A percentile compares a stretch with the other conserved stretches of the same genome.
Evolutionary conservation across 208 protist genomes (phyloP).

Genomic region (Wallacemonas sp.): DNA sequence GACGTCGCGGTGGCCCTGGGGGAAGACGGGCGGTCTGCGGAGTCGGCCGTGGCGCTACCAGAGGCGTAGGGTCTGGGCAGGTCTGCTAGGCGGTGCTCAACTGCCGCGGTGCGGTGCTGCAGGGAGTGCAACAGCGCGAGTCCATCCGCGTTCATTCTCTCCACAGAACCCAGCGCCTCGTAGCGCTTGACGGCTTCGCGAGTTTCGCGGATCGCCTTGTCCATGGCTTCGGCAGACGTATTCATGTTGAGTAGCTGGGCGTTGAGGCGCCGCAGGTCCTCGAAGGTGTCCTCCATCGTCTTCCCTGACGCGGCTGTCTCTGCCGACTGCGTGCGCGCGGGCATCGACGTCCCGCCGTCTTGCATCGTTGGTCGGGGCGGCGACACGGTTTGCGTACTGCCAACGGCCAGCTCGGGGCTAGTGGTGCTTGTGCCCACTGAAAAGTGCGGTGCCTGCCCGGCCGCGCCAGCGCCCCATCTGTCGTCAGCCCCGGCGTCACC

Average conservation of each 20-base stretch:
- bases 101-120: slow-evolving; percentile 47
- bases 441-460: neutral
- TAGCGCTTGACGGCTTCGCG: slow-evolving; percentile 61
- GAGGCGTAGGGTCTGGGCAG: slow-evolving; percentile 12
- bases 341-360: slow-evolving; percentile 12
- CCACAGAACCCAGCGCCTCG: slow-evolving; percentile 29
- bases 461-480: neutral
- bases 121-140: slow-evolving; percentile 47
- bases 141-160: slow-evolving; percentile 45
- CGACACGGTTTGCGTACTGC: slow-evolving; percentile 15
- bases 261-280: slow-evolving; percentile 62
- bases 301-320: slow-evolving; percentile 13
- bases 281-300: slow-evolving; percentile 48
- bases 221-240: slow-evolving; percentile 69
- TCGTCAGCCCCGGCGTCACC: neutral
- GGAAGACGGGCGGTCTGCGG: neutral
- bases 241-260: slow-evolving; percentile 57
- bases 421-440: neutral
- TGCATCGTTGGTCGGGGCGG: slow-evolving; percentile 3
- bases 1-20: neutral
- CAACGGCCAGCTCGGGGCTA: neutral
- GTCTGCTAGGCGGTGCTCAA: slow-evolving; percentile 53
- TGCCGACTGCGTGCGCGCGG: neutral
- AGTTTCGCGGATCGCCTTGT: slow-evolving; percentile 67
- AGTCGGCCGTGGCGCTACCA: neutral